phyloP scores from a whole-genome alignment of 805 yeast genomes.

The Lachancea sp. region DNA sequence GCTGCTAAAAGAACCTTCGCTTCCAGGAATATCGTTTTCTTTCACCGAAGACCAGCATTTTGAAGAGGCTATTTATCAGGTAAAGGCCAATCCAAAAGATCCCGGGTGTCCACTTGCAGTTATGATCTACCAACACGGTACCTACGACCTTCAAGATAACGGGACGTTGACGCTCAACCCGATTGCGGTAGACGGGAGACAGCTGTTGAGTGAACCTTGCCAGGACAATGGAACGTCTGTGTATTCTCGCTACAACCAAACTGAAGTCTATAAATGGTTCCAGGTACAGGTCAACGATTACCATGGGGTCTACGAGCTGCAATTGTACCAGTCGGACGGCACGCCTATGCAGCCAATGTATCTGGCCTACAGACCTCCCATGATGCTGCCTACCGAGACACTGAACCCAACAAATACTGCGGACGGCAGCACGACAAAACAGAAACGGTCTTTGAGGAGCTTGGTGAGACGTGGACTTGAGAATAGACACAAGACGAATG shows the following conservation, averaged over 20 bases:
- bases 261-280: constrained; percentile 52
- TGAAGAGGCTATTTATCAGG: constrained; percentile 84
- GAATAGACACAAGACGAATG: constrained; percentile 73
- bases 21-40: constrained; percentile 90
- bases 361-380: constrained; percentile 87
- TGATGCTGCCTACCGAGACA: constrained; percentile 91
- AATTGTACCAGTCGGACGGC: constrained; percentile 73
- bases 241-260: constrained; percentile 69
- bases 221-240: constrained; percentile 48
- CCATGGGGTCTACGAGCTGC: constrained; percentile 75
- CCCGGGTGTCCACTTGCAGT: constrained; percentile 83
- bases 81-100: constrained; percentile 59
- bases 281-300: constrained; percentile 63
- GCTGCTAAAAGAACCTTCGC: constrained; percentile 85
- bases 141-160: constrained; percentile 52
- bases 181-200: constrained; percentile 85
- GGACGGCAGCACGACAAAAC: constrained; percentile 13
- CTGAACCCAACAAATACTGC: constrained; percentile 70
- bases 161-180: constrained; percentile 71
- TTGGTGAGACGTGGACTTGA: constrained; percentile 69
- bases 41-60: constrained; percentile 88
- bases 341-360: constrained; percentile 78
- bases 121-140: constrained; percentile 84
- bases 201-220: constrained; percentile 84
- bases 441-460: constrained; percentile 33